phyloP scores from a whole-genome alignment of 106 monocot species.

The Dendrobium chrysotoxum region DNA sequence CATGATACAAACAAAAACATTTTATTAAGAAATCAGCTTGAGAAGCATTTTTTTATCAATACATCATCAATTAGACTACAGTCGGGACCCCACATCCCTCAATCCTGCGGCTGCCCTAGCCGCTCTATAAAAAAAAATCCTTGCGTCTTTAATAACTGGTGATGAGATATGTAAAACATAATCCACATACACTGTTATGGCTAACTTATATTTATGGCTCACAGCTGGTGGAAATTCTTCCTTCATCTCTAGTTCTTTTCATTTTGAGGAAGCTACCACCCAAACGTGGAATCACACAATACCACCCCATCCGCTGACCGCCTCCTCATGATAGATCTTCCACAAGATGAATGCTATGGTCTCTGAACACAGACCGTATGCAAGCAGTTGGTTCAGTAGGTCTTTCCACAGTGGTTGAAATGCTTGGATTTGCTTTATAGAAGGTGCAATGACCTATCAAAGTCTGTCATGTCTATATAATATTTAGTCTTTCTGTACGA shows the following conservation, averaged over 20 bases:
- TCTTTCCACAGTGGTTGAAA: not conserved
- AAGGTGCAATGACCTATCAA: not conserved
- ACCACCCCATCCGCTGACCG: conserved; percentile 16
- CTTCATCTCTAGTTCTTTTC: conserved; percentile 20
- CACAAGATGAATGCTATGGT: not conserved
- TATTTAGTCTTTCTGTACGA: not conserved
- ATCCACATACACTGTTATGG: not conserved
- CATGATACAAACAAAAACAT: too few species aligned
- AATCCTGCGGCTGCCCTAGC: too few species aligned
- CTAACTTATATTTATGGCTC: not conserved
- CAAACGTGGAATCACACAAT: conserved; percentile 20
- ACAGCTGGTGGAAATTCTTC: conserved; percentile 25
- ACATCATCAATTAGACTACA: too few species aligned
- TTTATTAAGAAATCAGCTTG: too few species aligned
- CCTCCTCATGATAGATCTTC: not conserved
- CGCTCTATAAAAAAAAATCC: too few species aligned
- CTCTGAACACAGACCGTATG: not conserved
- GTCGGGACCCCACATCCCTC: too few species aligned
- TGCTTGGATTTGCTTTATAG: not conserved
- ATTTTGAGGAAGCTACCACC: conserved; percentile 24
- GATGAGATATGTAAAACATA: not conserved
- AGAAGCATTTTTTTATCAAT: too few species aligned
- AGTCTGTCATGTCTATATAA: not conserved
- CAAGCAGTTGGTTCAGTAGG: too few species aligned
- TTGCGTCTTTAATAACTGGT: too few species aligned